phyloP scores from a whole-genome alignment of 192 early-diverging fungal species.

The Lunasporangiospora selenospora region DNA sequence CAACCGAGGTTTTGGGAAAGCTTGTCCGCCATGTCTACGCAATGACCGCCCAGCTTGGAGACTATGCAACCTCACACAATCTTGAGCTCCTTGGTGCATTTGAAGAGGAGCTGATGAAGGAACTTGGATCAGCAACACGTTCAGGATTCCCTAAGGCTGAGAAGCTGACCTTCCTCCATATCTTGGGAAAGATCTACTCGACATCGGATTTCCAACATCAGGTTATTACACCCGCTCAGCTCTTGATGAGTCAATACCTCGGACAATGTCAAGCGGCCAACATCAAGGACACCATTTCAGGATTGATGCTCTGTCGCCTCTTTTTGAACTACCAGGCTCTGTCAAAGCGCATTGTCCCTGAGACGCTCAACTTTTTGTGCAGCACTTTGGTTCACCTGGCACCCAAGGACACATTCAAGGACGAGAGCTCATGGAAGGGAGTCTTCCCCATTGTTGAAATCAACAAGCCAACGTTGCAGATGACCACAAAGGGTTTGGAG shows the following conservation, averaged over 20 bases:
- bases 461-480: constrained; percentile 29
- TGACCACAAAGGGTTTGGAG: constrained; percentile 35
- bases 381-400: constrained; percentile 51
- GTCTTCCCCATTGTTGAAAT: constrained; percentile 52
- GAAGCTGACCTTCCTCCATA: constrained; percentile 70
- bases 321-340: constrained; percentile 67
- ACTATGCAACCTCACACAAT: constrained; percentile 62
- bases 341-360: constrained; percentile 79
- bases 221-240: constrained; percentile 83
- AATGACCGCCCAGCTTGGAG: constrained; percentile 65
- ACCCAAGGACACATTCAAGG: constrained; percentile 44
- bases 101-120: constrained; percentile 53
- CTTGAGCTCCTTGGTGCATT: constrained; percentile 60
- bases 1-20: constrained; percentile 58
- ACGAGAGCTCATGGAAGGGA: constrained; percentile 37
- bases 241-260: constrained; percentile 83
- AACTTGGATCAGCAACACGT: constrained; percentile 18
- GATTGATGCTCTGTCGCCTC: constrained; percentile 79
- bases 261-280: constrained; percentile 64
- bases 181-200: constrained; percentile 83
- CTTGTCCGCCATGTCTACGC: constrained; percentile 67
- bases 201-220: constrained; percentile 92
- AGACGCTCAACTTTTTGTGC: constrained; percentile 72
- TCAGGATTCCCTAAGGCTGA: constrained; percentile 58
- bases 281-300: constrained; percentile 69